Conservation (phyloP, 129 eudicot genomes). For the Centella asiatica region DNA sequence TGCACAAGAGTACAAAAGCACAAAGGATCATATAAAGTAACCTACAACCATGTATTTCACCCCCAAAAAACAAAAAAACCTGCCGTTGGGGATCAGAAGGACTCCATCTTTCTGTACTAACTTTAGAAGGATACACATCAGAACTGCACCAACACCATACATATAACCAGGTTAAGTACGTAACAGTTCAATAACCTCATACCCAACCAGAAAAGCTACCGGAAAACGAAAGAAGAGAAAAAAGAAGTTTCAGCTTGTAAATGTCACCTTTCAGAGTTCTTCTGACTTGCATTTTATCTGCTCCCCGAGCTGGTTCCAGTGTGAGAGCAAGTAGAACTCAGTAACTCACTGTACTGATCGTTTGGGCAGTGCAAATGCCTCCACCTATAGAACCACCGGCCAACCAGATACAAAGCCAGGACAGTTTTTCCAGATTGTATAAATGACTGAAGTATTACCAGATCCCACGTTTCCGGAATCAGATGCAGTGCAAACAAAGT, state of each 20-base stretch:
- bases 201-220: not conserved
- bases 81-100: slow-evolving; percentile 93
- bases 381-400: slow-evolving; percentile 97
- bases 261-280: slow-evolving; percentile 53
- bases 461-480: slow-evolving; percentile 42
- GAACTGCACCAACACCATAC: not conserved
- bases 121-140: slow-evolving; percentile 25
- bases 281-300: slow-evolving; percentile 35
- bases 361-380: slow-evolving; percentile 31
- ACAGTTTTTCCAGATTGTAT: slow-evolving; percentile 44
- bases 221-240: not conserved
- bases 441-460: slow-evolving; percentile 22
- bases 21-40: not conserved
- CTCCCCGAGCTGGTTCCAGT: slow-evolving; percentile 23
- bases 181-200: not conserved
- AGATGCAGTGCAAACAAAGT: slow-evolving; percentile 83
- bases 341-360: slow-evolving; percentile 24
- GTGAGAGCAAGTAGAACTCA: slow-evolving; percentile 27
- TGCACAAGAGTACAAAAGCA: not conserved
- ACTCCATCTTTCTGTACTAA: slow-evolving; percentile 57
- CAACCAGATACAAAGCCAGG: slow-evolving; percentile 92
- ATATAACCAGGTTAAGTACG: not conserved
- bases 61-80: slow-evolving; percentile 53
- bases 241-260: not conserved
- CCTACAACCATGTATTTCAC: slow-evolving; percentile 14